phyloP scores from a whole-genome alignment of 208 protist species.

The Porcisia hertigi region DNA sequence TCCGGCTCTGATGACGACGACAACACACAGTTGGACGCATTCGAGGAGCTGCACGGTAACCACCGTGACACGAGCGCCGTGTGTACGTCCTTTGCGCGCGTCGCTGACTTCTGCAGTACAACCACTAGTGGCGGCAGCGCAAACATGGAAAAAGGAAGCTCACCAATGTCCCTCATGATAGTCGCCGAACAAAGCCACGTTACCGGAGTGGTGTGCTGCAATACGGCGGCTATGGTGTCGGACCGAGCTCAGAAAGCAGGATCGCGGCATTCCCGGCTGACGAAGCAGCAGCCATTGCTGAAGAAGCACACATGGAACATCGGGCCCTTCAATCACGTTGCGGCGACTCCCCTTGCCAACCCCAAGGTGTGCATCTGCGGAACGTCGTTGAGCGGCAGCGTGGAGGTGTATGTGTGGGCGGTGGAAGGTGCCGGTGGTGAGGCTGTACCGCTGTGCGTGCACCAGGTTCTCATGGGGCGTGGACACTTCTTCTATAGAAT shows the following conservation, averaged over 20 bases:
- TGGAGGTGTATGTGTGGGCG: slow-evolving; percentile 29
- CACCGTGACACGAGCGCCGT: neutral
- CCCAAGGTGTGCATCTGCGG: slow-evolving; percentile 14
- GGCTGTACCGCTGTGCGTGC: slow-evolving; percentile 19
- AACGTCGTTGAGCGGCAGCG: slow-evolving; percentile 9
- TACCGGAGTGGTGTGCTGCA: slow-evolving; percentile 7
- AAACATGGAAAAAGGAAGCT: neutral
- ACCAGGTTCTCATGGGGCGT: slow-evolving; percentile 19
- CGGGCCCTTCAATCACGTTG: slow-evolving; percentile 17
- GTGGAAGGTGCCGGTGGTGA: neutral
- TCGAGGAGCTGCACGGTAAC: neutral
- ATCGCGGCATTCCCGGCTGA: neutral
- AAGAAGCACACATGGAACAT: slow-evolving; percentile 23
- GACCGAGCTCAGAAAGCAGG: neutral
- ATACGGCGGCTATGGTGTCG: neutral
- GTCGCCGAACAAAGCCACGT: slow-evolving; percentile 17
- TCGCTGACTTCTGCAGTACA: slow-evolving; percentile 19
- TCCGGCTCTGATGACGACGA: slow-evolving; percentile 4
- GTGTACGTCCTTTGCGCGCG: slow-evolving; percentile 10
- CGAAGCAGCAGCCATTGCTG: neutral
- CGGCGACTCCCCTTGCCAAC: neutral
- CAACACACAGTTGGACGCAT: neutral
- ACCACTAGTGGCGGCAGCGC: neutral
- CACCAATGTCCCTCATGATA: slow-evolving; percentile 6
- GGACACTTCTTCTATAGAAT: slow-evolving; percentile 23